Conservation (phyloP, 495 filamentous ascomycete species). For the Xylaria grammica region DNA sequence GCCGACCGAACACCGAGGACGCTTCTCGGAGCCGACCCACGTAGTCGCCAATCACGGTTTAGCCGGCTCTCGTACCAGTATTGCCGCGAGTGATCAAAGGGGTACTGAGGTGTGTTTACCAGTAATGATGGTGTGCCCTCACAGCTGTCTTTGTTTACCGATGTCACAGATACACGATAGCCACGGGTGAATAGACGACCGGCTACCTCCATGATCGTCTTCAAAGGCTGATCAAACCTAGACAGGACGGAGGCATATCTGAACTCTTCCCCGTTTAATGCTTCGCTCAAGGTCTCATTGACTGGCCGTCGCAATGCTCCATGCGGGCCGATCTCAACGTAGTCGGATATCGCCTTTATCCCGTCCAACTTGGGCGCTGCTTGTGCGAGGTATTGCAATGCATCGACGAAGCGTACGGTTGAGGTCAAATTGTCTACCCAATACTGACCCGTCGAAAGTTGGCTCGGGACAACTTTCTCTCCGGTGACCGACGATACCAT, state of each 20-base stretch:
- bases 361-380: constrained; percentile 11
- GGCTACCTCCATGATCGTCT: constrained; percentile 32
- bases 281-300: constrained; percentile 47
- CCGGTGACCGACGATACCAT: constrained; percentile 34
- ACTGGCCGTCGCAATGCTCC: constrained; percentile 56
- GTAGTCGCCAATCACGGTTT: constrained; percentile 48
- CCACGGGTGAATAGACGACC: constrained; percentile 40
- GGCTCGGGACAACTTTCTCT: constrained; percentile 20
- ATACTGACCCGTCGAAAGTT: constrained; percentile 32
- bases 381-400: constrained; percentile 29
- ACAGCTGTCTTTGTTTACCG: constrained; percentile 31
- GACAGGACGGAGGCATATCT: constrained; percentile 37
- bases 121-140: constrained; percentile 34
- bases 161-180: constrained; percentile 27
- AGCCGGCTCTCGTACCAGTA: constrained; percentile 49
- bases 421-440: constrained; percentile 52
- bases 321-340: constrained; percentile 67
- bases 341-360: constrained; percentile 18
- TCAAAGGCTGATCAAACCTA: constrained; percentile 31
- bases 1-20: constrained; percentile 46
- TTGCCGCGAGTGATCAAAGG: constrained; percentile 46
- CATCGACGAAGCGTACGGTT: constrained; percentile 49
- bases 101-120: constrained; percentile 38
- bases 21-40: constrained; percentile 42
- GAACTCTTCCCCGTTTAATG: constrained; percentile 3